Evolutionary conservation across 2,329 filamentous ascomycete genomes (phyloP).

Genomic region (Canariomyces notabilis): DNA sequence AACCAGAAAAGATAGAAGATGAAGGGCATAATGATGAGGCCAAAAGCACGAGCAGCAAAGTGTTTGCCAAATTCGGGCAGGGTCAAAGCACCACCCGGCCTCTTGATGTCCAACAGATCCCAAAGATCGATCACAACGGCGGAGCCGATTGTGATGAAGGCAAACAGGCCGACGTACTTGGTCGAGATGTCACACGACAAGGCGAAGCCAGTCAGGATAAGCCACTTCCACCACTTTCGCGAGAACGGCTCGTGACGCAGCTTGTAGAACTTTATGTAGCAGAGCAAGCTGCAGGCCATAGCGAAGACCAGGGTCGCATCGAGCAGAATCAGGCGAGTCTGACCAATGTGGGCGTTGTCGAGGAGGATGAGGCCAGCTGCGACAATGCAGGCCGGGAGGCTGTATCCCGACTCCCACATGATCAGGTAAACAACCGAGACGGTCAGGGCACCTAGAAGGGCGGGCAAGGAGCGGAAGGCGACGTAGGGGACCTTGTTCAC

Average conservation of each 20-base stretch:
- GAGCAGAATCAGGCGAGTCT: constrained; percentile 89
- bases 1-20: constrained; percentile 99
- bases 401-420: constrained; percentile 99
- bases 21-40: constrained; percentile 86
- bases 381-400: constrained; percentile 82
- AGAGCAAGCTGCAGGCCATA: constrained; percentile 91
- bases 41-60: constrained; percentile 79
- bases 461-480: constrained; percentile 88
- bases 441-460: constrained; percentile 84
- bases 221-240: constrained; percentile 99
- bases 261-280: constrained; percentile 98
- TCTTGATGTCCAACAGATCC: constrained; percentile 87
- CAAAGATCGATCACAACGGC: constrained; percentile 93
- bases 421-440: constrained; percentile 93
- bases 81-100: constrained; percentile 72
- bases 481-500: constrained; percentile 96
- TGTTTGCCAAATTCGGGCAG: constrained; percentile 81
- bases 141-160: constrained; percentile 93
- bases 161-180: constrained; percentile 96
- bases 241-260: constrained; percentile 81
- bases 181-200: constrained; percentile 97
- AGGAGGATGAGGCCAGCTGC: constrained; percentile 84
- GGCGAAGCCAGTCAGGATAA: constrained; percentile 87
- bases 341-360: constrained; percentile 95
- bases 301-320: constrained; percentile 91